These are phyloP conservation scores for Saturnispora kantuleensis DNA, from an alignment of 805 yeast species.

Conservation along the genomic window DNA sequence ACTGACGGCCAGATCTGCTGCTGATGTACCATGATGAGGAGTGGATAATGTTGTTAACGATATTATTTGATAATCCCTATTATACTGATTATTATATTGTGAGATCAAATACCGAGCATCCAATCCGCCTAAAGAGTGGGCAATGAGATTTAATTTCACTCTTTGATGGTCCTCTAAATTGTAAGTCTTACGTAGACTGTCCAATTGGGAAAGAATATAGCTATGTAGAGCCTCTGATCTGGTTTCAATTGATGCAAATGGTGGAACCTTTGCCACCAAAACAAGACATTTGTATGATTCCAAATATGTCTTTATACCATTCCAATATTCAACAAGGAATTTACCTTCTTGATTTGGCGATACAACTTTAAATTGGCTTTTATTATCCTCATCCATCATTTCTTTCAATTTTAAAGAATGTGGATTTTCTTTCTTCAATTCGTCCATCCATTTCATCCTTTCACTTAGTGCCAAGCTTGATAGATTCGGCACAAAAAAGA, in stretches of 20 bases:
- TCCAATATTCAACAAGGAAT: constrained; percentile 62
- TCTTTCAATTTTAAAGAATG: not conserved
- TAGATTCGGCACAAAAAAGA: constrained; percentile 9
- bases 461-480: not conserved
- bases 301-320: constrained; percentile 60
- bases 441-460: not conserved
- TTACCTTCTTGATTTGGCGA: constrained; percentile 20
- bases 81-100: constrained; percentile 36
- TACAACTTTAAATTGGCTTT: not conserved
- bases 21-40: constrained; percentile 80
- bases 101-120: constrained; percentile 73
- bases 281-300: constrained; percentile 57
- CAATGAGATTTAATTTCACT: constrained; percentile 59
- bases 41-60: constrained; percentile 80
- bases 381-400: constrained; percentile 11
- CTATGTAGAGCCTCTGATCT: constrained; percentile 51
- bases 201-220: constrained; percentile 32
- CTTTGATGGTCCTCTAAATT: constrained; percentile 24
- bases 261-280: constrained; percentile 68
- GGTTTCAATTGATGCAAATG: constrained; percentile 64
- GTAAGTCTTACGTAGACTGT: constrained; percentile 13
- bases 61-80: constrained; percentile 36
- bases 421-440: not conserved
- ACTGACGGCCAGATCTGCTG: constrained; percentile 58
- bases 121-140: constrained; percentile 93